A percentile compares a stretch with the other conserved stretches of the same genome.
Evolutionary conservation across 2,329 filamentous ascomycete species (phyloP).

Genomic region (Bipolaris sorokiniana): DNA sequence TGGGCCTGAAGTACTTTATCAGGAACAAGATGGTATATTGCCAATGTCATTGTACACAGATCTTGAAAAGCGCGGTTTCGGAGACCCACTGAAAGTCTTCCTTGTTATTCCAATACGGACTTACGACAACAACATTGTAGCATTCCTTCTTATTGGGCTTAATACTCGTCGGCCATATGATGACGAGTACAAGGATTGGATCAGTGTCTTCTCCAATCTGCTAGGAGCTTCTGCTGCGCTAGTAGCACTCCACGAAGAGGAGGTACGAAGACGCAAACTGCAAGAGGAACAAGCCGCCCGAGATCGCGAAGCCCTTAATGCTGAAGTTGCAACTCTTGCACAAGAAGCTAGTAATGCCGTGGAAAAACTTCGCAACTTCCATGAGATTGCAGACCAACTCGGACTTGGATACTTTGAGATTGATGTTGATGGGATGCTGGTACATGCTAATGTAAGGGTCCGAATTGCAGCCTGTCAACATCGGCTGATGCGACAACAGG

Average conservation of each 20-base stretch:
- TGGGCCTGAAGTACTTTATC: conserved; percentile 1
- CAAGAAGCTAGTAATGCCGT: conserved; percentile 13
- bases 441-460: conserved; percentile 19
- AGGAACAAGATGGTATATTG: conserved; percentile 9
- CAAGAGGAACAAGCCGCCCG: conserved; percentile 23
- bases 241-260: conserved; percentile 24
- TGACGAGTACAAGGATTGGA: conserved; percentile 25
- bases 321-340: conserved; percentile 18
- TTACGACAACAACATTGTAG: conserved; percentile 9
- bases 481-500: conserved; percentile 3
- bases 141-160: conserved; percentile 15
- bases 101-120: conserved; percentile 15
- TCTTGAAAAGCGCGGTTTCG: conserved; percentile 17
- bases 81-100: conserved; percentile 12
- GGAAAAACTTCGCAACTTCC: conserved; percentile 16
- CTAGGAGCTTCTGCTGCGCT: conserved; percentile 24
- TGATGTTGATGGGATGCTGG: conserved; percentile 11
- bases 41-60: conserved; percentile 13
- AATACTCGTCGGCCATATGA: conserved; percentile 28
- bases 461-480: neutral
- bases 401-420: conserved; percentile 23
- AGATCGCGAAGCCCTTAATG: conserved; percentile 21
- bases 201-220: conserved; percentile 21
- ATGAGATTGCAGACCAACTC: conserved; percentile 16
- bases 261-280: conserved; percentile 15